Base-by-base conservation (phyloP, 2,329 filamentous ascomycete genomes). In the Colletotrichum falcatum region DNA sequence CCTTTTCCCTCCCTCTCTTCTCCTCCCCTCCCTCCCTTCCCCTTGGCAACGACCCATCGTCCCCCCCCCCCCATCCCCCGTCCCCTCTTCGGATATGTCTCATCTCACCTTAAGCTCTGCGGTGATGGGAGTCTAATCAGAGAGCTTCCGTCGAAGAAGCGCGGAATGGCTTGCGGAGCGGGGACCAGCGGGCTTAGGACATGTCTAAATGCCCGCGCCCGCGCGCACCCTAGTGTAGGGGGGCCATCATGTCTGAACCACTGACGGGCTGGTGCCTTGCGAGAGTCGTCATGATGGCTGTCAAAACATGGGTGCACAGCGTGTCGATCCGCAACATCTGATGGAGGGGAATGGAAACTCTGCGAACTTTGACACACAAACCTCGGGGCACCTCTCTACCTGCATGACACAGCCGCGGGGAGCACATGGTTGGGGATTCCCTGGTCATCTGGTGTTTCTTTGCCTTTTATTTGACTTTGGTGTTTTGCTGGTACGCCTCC, bases 331-430 rank as follows among this genome's bases (percentile, higher is more conserved):
- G 61, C 48, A 28, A 23, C 35, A 26, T 42, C 48, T n/a, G 55
- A 18, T 49, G 62, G 42, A 51, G 55, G 20, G 53, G 44, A 35
- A 44, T 14, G 33, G 51, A 70, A 59, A 67, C 35, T 67, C 64
- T 65, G 14, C 20, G 11, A 46, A 70, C 68, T 48, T 70, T 67
- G 68, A 67, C 64, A 63, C 68, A 67, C 48, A 59, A 67, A 63
- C 51, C 26, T 59, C 58, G 68, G 53, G 44, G 58, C 49, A 30
- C 12, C 37, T 70, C 37, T n/a, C 7, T 26, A 23, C 28, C 62
- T 67, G 58, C 58, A 67, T 68, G 64, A 70, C 64, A 68, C 59
- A 54, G 56, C 64, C 30, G 58, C 30, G 44, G 35, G 53, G n/a
- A 54, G 58, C 33, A 39, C 51, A 37, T 62, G 53, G 56, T 53